Percentiles rank a stretch among this genome's conserved stretches.
Evolutionary conservation across 31 red algal species (phyloP).

Genomic region (Porphyra umbilicalis): DNA sequence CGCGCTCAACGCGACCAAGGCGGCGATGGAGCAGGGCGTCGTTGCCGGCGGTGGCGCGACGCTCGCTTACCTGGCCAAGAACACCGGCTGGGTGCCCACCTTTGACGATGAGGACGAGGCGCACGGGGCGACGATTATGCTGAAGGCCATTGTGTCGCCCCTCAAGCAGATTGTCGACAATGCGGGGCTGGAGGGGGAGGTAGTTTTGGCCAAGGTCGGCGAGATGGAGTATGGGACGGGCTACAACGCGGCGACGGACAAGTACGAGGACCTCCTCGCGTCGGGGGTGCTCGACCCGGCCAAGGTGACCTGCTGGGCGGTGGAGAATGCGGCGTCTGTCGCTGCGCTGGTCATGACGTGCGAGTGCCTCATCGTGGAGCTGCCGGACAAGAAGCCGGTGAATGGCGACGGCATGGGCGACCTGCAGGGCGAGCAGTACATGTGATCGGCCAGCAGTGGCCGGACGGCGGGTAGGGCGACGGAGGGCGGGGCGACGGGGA

Average conservation of each 20-base stretch:
- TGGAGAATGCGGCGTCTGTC: constrained; percentile 79
- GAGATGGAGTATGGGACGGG: constrained; percentile 58
- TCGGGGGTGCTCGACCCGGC: constrained; percentile 81
- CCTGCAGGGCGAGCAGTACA: constrained; percentile 67
- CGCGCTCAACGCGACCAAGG: constrained; percentile 88
- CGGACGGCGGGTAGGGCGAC: no score
- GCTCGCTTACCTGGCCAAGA: constrained; percentile 34
- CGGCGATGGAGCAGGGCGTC: constrained; percentile 94
- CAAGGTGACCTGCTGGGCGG: constrained; percentile 78
- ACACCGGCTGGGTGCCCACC: constrained; percentile 14
- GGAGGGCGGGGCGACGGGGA: no score
- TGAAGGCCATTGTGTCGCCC: constrained; percentile 65
- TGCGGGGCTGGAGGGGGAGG: constrained; percentile 82
- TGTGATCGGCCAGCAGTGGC: no score
- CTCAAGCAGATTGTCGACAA: constrained; percentile 85
- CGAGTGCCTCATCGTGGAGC: constrained; percentile 73
- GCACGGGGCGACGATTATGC: constrained; percentile 67
- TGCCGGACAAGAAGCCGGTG: constrained; percentile 69
- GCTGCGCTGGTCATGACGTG: constrained; percentile 86
- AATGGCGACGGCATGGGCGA: constrained; percentile 53
- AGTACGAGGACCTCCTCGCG: constrained; percentile 73
- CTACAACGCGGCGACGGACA: constrained; percentile 82
- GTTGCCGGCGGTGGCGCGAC: constrained; percentile 86
- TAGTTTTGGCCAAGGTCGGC: constrained; percentile 77
- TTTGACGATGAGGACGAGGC: constrained; percentile 79